These are phyloP conservation scores for Kazachstania bromeliacearum DNA, from an alignment of 805 yeast genomes.

Conservation along the genomic window DNA sequence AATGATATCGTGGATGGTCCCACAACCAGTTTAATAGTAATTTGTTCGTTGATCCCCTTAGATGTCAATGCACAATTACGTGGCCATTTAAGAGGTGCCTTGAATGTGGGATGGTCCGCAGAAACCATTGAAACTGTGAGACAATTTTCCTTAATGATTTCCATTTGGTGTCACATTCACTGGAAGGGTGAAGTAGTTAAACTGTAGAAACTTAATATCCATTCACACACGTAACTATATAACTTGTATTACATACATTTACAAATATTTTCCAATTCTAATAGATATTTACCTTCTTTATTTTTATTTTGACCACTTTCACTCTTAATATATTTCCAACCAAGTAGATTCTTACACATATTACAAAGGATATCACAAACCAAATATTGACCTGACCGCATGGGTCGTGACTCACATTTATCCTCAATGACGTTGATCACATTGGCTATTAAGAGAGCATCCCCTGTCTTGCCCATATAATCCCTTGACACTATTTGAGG, in stretches of 20 bases:
- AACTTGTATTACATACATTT: constrained; percentile 9
- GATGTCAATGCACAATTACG: constrained; percentile 89
- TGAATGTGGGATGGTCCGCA: constrained; percentile 58
- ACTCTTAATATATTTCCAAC: constrained; percentile 55
- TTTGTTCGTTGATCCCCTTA: constrained; percentile 75
- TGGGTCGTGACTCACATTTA: constrained; percentile 33
- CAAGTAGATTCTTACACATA: constrained; percentile 44
- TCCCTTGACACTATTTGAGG: constrained; percentile 30
- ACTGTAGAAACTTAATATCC: no score
- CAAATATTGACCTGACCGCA: constrained; percentile 52
- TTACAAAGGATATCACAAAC: constrained; percentile 51
- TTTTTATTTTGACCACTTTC: constrained; percentile 38
- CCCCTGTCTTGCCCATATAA: constrained; percentile 49
- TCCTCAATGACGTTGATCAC: constrained; percentile 39
- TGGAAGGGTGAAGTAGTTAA: constrained; percentile 37
- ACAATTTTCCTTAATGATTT: constrained; percentile 50
- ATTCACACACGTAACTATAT: neutral
- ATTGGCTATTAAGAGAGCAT: constrained; percentile 43
- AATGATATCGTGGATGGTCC: constrained; percentile 48
- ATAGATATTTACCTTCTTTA: constrained; percentile 53
- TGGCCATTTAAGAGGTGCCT: constrained; percentile 80
- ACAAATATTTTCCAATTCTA: constrained; percentile 34
- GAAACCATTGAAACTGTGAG: constrained; percentile 54
- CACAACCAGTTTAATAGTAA: constrained; percentile 66
- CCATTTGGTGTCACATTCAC: constrained; percentile 61